Percentiles rank a stretch among this genome's conserved stretches.
Conservation (phyloP, 2,329 filamentous ascomycete genomes). For the Diplodia intermedia region DNA sequence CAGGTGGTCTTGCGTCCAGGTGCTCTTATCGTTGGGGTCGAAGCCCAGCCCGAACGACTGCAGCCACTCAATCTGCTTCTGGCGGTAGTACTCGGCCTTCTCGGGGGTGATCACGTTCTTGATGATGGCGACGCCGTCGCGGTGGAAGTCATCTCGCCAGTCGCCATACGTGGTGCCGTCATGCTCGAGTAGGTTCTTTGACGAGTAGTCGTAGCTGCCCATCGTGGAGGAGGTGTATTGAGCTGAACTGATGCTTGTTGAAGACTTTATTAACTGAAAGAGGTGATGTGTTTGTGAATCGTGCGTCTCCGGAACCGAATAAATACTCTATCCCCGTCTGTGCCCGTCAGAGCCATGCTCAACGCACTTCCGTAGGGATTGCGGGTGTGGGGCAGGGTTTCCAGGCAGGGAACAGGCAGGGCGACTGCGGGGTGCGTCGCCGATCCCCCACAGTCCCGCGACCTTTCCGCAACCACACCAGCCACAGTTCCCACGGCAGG, state of each 20-base stretch:
- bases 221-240: background rate
- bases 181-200: slow-evolving; percentile 31
- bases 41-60: no score
- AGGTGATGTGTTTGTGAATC: background rate
- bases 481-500: slow-evolving; percentile 18
- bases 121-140: slow-evolving; percentile 42
- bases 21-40: slow-evolving; percentile 36
- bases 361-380: slow-evolving; percentile 6
- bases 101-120: slow-evolving; percentile 40
- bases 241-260: background rate
- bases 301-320: background rate
- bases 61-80: no score
- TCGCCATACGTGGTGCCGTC: slow-evolving; percentile 37
- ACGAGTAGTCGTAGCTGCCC: slow-evolving; percentile 20
- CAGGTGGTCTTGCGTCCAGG: slow-evolving; percentile 55
- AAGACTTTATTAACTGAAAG: background rate
- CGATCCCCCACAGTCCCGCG: slow-evolving; percentile 20
- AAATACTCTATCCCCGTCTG: background rate
- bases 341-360: background rate
- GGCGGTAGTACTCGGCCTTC: slow-evolving; percentile 39
- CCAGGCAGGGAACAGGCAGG: background rate
- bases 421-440: background rate
- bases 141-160: slow-evolving; percentile 44
- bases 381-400: background rate
- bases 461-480: slow-evolving; percentile 22